Conservation (phyloP, 2,329 filamentous ascomycete genomes). For the Ilyonectria sp. region DNA sequence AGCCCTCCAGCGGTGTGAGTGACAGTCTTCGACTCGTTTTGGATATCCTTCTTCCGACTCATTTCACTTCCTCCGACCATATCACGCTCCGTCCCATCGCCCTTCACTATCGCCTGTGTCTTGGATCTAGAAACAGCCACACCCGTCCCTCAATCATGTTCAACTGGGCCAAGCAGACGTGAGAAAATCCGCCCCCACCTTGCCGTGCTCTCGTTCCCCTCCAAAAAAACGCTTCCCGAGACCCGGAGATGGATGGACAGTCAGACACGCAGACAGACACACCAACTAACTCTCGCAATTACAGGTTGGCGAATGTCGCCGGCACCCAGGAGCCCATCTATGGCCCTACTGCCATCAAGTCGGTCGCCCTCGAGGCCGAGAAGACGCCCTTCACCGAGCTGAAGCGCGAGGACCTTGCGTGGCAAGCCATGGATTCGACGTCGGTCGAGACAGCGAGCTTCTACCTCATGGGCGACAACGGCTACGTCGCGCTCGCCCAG, state of each 20-base stretch:
- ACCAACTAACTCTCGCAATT: conserved; percentile 34
- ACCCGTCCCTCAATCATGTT: conserved; percentile 71
- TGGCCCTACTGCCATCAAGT: conserved; percentile 87
- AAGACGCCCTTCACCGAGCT: conserved; percentile 86
- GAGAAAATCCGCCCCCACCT: conserved; percentile 55
- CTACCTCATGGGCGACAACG: conserved; percentile 87
- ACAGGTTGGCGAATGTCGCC: conserved; percentile 82
- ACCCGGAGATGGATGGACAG: neutral
- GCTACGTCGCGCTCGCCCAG: conserved; percentile 84
- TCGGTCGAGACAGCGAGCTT: conserved; percentile 96
- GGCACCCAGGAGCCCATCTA: conserved; percentile 98
- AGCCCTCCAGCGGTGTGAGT: conserved; percentile 25
- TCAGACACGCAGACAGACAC: neutral
- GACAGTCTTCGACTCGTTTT: conserved; percentile 28
- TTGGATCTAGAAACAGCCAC: neutral
- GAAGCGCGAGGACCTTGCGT: conserved; percentile 84
- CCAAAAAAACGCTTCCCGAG: neutral
- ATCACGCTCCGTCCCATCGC: conserved; percentile 9
- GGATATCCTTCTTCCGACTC: conserved; percentile 14
- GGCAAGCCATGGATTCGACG: conserved; percentile 85
- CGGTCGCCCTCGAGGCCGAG: conserved; percentile 86
- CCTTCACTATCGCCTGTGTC: conserved; percentile 5
- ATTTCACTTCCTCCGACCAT: conserved; percentile 16
- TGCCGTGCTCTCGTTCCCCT: conserved; percentile 5
- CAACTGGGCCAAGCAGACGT: conserved; percentile 96